These are phyloP conservation scores for Calocybe cyanea DNA, from an alignment of 768 basidiomycete genomes.

Conservation along the genomic window DNA sequence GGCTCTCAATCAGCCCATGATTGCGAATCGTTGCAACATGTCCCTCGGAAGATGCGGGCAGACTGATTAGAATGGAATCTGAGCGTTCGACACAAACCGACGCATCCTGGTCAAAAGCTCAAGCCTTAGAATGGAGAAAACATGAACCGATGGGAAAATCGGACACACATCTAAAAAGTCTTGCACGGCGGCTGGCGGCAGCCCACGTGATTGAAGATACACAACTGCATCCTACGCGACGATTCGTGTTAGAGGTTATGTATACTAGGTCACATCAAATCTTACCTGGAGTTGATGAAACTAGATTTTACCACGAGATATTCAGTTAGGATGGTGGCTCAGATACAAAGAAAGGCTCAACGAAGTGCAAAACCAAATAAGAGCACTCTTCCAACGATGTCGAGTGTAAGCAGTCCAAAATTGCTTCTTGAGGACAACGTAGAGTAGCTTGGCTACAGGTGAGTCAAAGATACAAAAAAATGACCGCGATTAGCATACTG, in stretches of 20 bases:
- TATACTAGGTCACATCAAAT: not conserved
- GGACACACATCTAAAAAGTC: conserved; percentile 4
- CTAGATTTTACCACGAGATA: not conserved
- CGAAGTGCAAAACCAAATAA: conserved; percentile 10
- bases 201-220: conserved; percentile 3
- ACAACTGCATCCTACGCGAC: conserved; percentile 1
- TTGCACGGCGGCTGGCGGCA: not conserved
- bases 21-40: conserved; percentile 7
- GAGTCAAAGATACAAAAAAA: not conserved
- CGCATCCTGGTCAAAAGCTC: not conserved
- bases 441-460: not conserved
- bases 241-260: not conserved
- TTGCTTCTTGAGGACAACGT: conserved; percentile 7
- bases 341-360: too few relatives aligned
- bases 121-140: not conserved
- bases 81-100: conserved; percentile 1
- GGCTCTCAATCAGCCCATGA: conserved; percentile 7
- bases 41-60: conserved; percentile 5
- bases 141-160: not conserved
- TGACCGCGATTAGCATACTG: not conserved
- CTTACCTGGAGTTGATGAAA: conserved; percentile 10
- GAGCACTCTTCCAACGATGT: not conserved
- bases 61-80: conserved; percentile 9
- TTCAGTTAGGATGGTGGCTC: not conserved
- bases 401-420: conserved; percentile 2